phyloP scores from a whole-genome alignment of 139 green algal genomes.

The Chlamydomonas applanata region DNA sequence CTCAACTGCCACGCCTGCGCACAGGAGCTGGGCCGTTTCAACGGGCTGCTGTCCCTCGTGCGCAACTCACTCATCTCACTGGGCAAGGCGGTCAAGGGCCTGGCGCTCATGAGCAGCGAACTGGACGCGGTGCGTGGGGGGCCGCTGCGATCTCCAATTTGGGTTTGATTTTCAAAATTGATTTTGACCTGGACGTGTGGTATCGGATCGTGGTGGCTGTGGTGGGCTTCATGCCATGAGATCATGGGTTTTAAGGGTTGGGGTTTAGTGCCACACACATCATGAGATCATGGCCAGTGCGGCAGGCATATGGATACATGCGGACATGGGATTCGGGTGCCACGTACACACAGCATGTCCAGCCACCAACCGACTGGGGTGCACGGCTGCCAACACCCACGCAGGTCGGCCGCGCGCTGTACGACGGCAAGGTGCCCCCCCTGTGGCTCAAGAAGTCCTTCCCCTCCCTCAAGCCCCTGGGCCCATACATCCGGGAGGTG shows the following conservation, averaged over 20 bases:
- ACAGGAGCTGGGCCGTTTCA: constrained; percentile 78
- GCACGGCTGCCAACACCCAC: background rate
- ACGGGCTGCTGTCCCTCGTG: constrained; percentile 64
- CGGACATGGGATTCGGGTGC: too few relatives aligned
- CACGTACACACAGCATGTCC: too few relatives aligned
- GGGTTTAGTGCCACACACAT: too few relatives aligned
- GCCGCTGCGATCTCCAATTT: background rate
- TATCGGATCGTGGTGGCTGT: too few relatives aligned
- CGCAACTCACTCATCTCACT: constrained; percentile 60
- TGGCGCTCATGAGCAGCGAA: constrained; percentile 77
- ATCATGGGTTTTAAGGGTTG: too few relatives aligned
- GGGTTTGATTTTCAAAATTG: background rate
- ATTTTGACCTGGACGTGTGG: too few relatives aligned
- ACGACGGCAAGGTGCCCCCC: constrained; percentile 70
- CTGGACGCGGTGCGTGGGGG: constrained; percentile 59
- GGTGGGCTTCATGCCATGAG: too few relatives aligned
- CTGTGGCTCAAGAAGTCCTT: constrained; percentile 74
- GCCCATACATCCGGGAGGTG: constrained; percentile 74
- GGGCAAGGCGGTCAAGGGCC: constrained; percentile 74
- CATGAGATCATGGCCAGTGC: too few relatives aligned
- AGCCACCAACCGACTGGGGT: too few relatives aligned
- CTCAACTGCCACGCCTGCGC: too few relatives aligned
- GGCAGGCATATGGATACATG: too few relatives aligned
- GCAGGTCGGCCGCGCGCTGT: constrained; percentile 36
- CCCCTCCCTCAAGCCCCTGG: constrained; percentile 75